Evolutionary conservation across 176 grass and related monocot genomes (phyloP).

Genomic region (Canna indica): DNA sequence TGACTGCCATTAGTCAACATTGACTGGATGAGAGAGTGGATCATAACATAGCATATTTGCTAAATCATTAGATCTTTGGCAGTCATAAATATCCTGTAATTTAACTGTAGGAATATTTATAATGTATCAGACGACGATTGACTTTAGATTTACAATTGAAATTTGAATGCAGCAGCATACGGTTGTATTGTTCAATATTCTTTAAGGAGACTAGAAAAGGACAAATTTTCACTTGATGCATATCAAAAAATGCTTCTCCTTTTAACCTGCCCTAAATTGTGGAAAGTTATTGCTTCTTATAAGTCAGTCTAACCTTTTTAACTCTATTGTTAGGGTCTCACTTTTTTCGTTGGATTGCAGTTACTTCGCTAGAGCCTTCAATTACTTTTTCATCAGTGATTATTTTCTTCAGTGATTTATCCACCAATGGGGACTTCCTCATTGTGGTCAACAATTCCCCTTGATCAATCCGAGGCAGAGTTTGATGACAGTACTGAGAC

Average conservation of each 20-base stretch:
- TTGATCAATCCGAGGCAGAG: not conserved
- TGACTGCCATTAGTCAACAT: no score
- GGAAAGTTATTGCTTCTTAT: not conserved
- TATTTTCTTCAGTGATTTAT: slow-evolving; percentile 20
- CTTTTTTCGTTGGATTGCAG: not conserved
- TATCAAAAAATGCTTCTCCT: not conserved
- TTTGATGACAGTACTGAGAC: not conserved
- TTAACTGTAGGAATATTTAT: no score
- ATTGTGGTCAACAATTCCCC: slow-evolving; percentile 25
- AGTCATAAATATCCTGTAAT: no score
- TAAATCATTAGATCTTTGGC: no score
- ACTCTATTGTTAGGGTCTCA: not conserved
- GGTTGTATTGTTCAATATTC: not conserved
- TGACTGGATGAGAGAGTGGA: no score
- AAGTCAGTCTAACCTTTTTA: not conserved
- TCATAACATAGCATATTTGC: no score
- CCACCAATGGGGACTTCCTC: slow-evolving; percentile 21
- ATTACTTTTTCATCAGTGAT: not conserved
- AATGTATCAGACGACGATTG: no score
- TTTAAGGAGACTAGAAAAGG: not conserved
- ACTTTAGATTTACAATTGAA: no score
- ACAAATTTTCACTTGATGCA: not conserved
- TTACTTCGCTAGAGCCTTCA: not conserved
- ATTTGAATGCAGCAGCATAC: not conserved
- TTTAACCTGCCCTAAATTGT: no score